These are phyloP conservation scores for Fagus crenata DNA, from an alignment of 306 rosid species.

Conservation along the genomic window DNA sequence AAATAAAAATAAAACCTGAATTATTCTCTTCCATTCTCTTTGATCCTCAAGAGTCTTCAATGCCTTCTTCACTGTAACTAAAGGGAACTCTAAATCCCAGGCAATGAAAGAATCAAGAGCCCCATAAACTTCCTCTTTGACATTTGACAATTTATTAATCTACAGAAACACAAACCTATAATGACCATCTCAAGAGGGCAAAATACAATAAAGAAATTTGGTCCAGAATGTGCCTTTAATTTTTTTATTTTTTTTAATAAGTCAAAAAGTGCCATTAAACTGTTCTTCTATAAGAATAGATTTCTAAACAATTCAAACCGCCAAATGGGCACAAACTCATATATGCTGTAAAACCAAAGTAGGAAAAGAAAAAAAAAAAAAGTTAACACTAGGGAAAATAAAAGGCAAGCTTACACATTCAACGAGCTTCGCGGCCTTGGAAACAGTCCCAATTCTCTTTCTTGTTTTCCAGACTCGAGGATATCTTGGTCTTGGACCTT, in stretches of 20 bases:
- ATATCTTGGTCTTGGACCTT: constrained; percentile 92
- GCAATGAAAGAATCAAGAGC: constrained; percentile 98
- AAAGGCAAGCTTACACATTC: constrained; percentile 54
- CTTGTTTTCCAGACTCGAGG: constrained; percentile 89
- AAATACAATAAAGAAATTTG: not conserved
- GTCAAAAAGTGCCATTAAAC: not conserved
- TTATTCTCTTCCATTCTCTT: constrained; percentile 85
- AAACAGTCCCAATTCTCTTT: constrained; percentile 74
- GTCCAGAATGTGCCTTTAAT: too few species aligned
- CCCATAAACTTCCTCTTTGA: constrained; percentile 97
- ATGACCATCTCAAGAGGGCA: constrained; percentile 19
- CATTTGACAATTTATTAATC: constrained; percentile 79
- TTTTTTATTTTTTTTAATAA: too few species aligned
- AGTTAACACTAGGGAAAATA: not conserved
- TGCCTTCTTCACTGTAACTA: constrained; percentile 83
- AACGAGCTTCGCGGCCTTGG: constrained; percentile 80
- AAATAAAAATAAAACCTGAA: constrained; percentile 58
- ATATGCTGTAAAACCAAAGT: constrained; percentile 15
- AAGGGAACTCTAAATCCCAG: constrained; percentile 94
- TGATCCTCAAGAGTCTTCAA: constrained; percentile 71
- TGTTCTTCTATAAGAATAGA: not conserved
- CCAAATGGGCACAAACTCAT: constrained; percentile 2
- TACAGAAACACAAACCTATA: constrained; percentile 30
- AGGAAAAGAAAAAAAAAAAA: not conserved
- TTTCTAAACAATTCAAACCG: not conserved